Evolutionary conservation across 768 basidiomycete species (phyloP).

Genomic region (Psilocybe tampanensis): DNA sequence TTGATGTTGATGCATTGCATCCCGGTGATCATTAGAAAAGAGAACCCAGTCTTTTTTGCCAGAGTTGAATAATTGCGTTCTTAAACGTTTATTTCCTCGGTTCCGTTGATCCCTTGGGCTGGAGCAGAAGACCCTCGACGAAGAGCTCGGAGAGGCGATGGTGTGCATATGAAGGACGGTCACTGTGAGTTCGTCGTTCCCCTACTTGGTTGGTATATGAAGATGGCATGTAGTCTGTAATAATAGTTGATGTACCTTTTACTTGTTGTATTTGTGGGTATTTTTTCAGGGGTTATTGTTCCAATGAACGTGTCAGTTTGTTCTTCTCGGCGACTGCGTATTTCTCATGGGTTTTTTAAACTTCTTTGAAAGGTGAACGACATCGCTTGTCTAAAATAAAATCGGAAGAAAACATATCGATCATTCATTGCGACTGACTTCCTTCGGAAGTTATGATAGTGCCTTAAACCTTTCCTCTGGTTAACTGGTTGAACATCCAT

Average conservation of each 20-base stretch:
- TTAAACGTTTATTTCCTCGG: background rate
- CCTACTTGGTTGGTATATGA: background rate
- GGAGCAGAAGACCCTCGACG: slow-evolving; percentile 17
- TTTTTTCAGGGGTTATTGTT: background rate
- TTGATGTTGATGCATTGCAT: slow-evolving; percentile 34
- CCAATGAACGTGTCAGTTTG: background rate
- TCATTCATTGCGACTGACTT: background rate
- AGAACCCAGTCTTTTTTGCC: no score
- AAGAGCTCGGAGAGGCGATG: slow-evolving; percentile 24
- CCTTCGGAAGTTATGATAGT: background rate
- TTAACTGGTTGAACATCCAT: background rate
- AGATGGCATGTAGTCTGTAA: background rate
- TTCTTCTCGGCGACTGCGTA: background rate
- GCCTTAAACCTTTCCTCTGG: background rate
- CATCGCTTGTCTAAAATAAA: background rate
- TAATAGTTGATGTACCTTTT: background rate
- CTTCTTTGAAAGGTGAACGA: background rate
- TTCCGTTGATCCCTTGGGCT: background rate
- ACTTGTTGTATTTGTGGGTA: background rate
- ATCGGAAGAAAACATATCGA: background rate
- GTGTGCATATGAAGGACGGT: no score
- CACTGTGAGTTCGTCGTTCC: background rate
- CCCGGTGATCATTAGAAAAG: slow-evolving; percentile 34
- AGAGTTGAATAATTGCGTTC: no score
- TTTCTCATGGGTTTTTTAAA: background rate